These are phyloP conservation scores for Mediolabrus comicus DNA, from an alignment of 108 stramenopile genomes.

Conservation along the genomic window DNA sequence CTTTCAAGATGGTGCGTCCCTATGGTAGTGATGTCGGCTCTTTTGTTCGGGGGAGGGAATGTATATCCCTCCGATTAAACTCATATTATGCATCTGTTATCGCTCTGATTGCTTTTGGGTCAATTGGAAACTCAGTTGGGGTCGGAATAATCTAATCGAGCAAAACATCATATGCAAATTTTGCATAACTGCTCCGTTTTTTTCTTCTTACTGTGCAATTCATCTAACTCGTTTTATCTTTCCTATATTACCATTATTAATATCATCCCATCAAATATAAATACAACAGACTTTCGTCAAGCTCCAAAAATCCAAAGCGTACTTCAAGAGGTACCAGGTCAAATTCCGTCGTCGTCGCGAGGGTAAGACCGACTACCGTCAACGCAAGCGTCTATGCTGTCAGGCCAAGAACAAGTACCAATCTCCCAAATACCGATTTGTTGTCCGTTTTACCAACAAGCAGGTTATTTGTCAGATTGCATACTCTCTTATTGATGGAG, in stretches of 20 bases:
- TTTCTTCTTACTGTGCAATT: neutral
- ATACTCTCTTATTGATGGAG: conserved; percentile 94
- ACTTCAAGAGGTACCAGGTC: conserved; percentile 99
- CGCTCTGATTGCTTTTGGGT: no score
- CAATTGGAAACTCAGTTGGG: no score
- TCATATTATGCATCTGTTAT: no score
- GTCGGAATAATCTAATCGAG: neutral
- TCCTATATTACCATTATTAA: neutral
- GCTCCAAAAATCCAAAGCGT: conserved; percentile 93
- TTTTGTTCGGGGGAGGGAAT: neutral
- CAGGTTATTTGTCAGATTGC: conserved; percentile 96
- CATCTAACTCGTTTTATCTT: neutral
- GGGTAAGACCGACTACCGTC: conserved; percentile 99
- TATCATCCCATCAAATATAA: no score
- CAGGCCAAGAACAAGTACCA: conserved; percentile 99
- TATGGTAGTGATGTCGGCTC: neutral
- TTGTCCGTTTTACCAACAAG: conserved; percentile 94
- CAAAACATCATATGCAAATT: no score
- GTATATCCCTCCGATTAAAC: no score
- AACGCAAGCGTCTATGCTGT: conserved; percentile 94
- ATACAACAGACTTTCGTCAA: conserved; percentile 81
- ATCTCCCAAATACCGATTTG: conserved; percentile 97
- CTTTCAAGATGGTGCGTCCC: neutral
- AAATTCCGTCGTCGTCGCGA: conserved; percentile 99
- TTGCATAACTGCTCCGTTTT: neutral